Evolutionary conservation across 208 protist genomes (phyloP), one percentile per base, ranked within the genome.

Genomic region (Leishmania turanica): DNA sequence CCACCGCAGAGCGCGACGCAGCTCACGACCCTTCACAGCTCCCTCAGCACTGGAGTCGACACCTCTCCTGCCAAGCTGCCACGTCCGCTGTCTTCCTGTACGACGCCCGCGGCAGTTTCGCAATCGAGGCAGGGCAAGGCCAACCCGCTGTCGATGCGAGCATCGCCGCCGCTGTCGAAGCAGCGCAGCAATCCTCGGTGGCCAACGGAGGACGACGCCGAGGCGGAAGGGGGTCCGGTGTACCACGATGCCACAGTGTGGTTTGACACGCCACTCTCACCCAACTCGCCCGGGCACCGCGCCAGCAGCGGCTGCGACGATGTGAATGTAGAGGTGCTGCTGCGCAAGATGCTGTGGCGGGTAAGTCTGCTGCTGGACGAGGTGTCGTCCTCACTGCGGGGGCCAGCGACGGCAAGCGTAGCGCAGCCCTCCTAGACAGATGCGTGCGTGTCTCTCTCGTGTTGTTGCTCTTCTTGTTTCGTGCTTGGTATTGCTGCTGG

Each of bases 321-420:
- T 24, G 47, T 13, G 31, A 31, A 11, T 24, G 72, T 85, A 24
- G 77, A 79, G 82, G 82, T 47, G 53, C 72, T 85, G 56, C 72
- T 85, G 56, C 82, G 54, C 24, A 85, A 78, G 56, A 69, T 79
- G 64, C 71, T 85, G 73, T 34, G 62, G 54, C 82, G 73, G 9
- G 71, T 85, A n/a, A 79, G 79, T 17, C 68, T 45, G 64, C 64
- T 85, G 7, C 69, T 85, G 11, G 77, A 85, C 19, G 71, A 85
- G 72, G 62, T 85, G 31, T 70, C 72, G 11, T 64, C 24, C 24
- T 70, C 53, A 51, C 11, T 69, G n/a, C 49, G 45, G 37, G 47
- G 42, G 19, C 40, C 64, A n/a, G 9, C 13, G 62, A 3, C 69
- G n/a, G 34, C 79, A 37, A 51, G 7, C 65, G 27, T 70, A 70